Base-by-base conservation (phyloP, 352 stramenopile genomes). In the Paralagenidium karlingii region DNA sequence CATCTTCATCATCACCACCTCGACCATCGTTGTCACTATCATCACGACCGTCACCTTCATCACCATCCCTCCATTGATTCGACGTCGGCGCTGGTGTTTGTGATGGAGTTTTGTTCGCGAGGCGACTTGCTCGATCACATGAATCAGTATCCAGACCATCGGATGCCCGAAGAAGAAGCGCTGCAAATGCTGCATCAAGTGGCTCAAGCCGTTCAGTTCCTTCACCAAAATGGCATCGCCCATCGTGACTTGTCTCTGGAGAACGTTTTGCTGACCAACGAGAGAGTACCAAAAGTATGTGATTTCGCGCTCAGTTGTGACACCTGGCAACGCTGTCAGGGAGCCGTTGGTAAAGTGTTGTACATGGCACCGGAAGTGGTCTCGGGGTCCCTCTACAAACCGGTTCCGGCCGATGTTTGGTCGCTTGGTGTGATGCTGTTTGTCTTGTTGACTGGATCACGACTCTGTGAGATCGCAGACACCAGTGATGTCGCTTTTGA, bases 301-400 rank as follows among this genome's bases (percentile, higher is more conserved):
- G 45, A 47, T 21, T 52, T 52, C 30, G 25, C 38, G 12, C 29
- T 47, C 12, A 48, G 25, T 16, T 13, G 20, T 6, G n/a, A 16
- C 3, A 20, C 30, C 22, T 7, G 7, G 22, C 8, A 7, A 7
- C 16, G 16, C 19, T 7, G 30, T 20, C 54, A 50, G 38, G 69
- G 51, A 11, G 34, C 24, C 8, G 75, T 85, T 30, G 78, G 78
- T 34, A 92, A 92, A 52, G 30, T 69, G 9, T 66, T 59, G 34
- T 82, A 81, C 43, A 82, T 82, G 71, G 66, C 63, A 6, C 62
- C 59, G 2, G 73, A 87, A 51, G 62, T 82, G 22, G 52, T 71
- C 0, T 49, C 53, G 1, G 53, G 36, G 0, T 21, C 53, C 13
- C 11, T 24, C 19, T 80, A 80, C 55, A 54, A 75, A 24, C 65